A percentile compares a stretch with the other conserved stretches of the same genome.
phyloP scores from a whole-genome alignment of 2,329 filamentous ascomycete genomes.

The Calonectria henricotiae region DNA sequence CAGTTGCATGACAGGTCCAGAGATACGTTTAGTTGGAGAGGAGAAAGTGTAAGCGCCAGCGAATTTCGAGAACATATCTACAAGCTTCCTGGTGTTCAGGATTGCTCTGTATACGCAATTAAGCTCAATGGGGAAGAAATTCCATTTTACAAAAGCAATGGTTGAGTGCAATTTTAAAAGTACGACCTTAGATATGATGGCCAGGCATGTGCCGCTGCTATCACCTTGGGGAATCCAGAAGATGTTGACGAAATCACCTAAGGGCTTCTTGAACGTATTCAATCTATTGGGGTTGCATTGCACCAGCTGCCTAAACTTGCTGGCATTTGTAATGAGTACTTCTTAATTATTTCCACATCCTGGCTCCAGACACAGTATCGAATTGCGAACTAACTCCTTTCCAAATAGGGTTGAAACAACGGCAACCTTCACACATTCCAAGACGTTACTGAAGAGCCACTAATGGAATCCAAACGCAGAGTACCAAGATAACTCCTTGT shows the following conservation, averaged over 20 bases:
- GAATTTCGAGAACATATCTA: neutral
- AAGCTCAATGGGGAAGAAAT: neutral
- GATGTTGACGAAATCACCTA: neutral
- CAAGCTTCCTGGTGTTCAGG: neutral
- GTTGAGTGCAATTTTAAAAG: too few relatives aligned
- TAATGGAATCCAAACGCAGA: neutral
- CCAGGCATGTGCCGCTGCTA: neutral
- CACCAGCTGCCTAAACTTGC: neutral
- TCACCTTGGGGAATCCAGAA: neutral
- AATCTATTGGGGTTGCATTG: neutral
- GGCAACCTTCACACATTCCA: neutral
- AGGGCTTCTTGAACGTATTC: neutral
- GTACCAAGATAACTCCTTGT: neutral
- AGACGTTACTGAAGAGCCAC: neutral
- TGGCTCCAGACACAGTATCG: too few relatives aligned
- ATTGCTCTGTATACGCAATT: constrained; percentile 1
- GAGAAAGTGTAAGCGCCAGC: neutral
- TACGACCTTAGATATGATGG: neutral
- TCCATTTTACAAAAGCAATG: neutral
- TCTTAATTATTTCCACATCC: too few relatives aligned
- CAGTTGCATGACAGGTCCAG: neutral
- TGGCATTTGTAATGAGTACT: neutral
- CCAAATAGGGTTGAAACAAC: neutral
- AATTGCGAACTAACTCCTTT: neutral
- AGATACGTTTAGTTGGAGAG: neutral